Evolutionary conservation across 306 rosid species (phyloP).

Genomic region (Lablab purpureus): DNA sequence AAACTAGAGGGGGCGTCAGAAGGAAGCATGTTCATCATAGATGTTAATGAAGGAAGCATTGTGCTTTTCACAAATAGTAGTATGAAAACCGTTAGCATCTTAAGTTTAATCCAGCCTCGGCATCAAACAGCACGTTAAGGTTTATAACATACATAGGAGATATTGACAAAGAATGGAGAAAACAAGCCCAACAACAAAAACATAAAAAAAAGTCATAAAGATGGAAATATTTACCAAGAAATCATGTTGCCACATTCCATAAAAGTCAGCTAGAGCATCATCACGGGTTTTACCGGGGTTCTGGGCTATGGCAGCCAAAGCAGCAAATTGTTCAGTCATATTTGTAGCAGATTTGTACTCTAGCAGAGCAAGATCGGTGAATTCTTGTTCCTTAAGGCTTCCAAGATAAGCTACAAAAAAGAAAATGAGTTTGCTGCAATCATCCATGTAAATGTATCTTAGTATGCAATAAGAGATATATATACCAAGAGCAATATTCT

Average conservation of each 20-base stretch:
- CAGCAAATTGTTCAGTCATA: conserved; percentile 98
- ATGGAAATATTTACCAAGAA: conserved; percentile 66
- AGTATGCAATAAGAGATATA: conserved; percentile 37
- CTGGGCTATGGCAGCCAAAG: conserved; percentile 89
- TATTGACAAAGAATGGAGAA: conserved; percentile 16
- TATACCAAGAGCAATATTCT: conserved; percentile 88
- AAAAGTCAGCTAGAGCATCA: conserved; percentile 86
- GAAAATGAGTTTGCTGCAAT: conserved; percentile 32
- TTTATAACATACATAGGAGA: conserved; percentile 13
- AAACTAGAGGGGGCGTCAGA: conserved; percentile 11
- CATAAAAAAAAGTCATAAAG: conserved; percentile 28
- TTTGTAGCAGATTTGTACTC: conserved; percentile 90
- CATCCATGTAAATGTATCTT: conserved; percentile 38
- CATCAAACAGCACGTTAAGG: conserved; percentile 12
- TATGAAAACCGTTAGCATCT: conserved; percentile 8
- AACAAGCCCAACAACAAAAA: neutral
- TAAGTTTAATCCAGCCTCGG: conserved; percentile 22
- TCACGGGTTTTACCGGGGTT: conserved; percentile 89
- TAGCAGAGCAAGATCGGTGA: conserved; percentile 58
- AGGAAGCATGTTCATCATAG: conserved; percentile 4
- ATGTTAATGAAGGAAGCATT: neutral
- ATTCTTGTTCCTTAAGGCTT: conserved; percentile 67
- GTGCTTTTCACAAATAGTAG: conserved; percentile 13
- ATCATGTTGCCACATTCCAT: conserved; percentile 88
- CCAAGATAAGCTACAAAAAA: conserved; percentile 81